These are phyloP conservation scores for Vitis hybrid DNA, from an alignment of 177 flowering plant genomes.

Conservation along the genomic window DNA sequence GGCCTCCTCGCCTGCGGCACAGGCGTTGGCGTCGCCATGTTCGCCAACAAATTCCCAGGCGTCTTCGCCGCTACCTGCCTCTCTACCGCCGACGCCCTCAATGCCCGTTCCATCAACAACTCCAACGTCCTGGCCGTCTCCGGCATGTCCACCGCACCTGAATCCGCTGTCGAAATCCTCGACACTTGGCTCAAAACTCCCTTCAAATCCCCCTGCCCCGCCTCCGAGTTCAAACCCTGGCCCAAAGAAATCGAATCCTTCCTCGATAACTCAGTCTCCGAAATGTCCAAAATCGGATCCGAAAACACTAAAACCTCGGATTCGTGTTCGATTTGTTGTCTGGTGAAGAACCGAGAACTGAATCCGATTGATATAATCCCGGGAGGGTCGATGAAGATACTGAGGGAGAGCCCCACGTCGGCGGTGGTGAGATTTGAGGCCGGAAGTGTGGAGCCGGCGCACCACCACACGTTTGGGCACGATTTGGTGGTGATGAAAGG, in stretches of 20 bases:
- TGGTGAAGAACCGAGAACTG: slow-evolving; percentile 55
- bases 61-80: slow-evolving; percentile 80
- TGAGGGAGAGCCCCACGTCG: slow-evolving; percentile 80
- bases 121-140: slow-evolving; percentile 90
- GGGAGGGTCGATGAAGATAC: slow-evolving; percentile 82
- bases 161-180: slow-evolving; percentile 59
- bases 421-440: slow-evolving; percentile 79
- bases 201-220: slow-evolving; percentile 87
- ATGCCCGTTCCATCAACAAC: slow-evolving; percentile 86
- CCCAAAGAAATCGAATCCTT: slow-evolving; percentile 53
- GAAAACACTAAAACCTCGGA: neutral
- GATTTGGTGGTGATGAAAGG: slow-evolving; percentile 81
- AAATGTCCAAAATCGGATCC: slow-evolving; percentile 59
- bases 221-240: slow-evolving; percentile 66
- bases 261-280: slow-evolving; percentile 52
- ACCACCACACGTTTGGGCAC: slow-evolving; percentile 86
- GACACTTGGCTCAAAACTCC: slow-evolving; percentile 71
- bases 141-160: slow-evolving; percentile 62
- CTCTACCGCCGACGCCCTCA: slow-evolving; percentile 59
- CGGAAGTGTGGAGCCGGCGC: slow-evolving; percentile 86
- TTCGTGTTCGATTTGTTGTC: slow-evolving; percentile 49
- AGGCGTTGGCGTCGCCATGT: slow-evolving; percentile 85
- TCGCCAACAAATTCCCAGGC: slow-evolving; percentile 93
- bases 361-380: slow-evolving; percentile 67
- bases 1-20: slow-evolving; percentile 95